Conservation (phyloP, 2,329 filamentous ascomycete genomes). For the Coniella lustricola region DNA sequence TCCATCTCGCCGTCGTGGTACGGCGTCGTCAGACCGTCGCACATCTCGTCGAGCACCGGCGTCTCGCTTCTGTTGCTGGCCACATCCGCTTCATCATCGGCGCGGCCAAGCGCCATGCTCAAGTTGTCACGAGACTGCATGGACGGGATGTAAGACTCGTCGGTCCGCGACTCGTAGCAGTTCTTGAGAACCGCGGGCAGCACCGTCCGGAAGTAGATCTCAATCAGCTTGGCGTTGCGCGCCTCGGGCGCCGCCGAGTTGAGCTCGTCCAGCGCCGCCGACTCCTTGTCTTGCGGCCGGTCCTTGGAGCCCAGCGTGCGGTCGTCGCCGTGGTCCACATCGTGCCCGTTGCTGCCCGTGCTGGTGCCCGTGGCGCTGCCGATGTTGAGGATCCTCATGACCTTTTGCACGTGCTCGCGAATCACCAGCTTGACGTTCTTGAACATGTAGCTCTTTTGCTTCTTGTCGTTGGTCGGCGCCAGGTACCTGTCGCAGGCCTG, state of each 20-base stretch:
- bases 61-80: constrained; percentile 6
- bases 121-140: constrained; percentile 5
- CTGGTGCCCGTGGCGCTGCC: constrained; percentile 18
- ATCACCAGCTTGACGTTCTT: constrained; percentile 38
- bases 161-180: constrained; percentile 25
- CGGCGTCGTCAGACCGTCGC: not conserved
- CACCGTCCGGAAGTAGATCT: constrained; percentile 43
- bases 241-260: constrained; percentile 40
- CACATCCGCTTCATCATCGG: not conserved
- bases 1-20: constrained; percentile 13
- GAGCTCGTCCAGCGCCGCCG: constrained; percentile 36
- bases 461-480: constrained; percentile 14
- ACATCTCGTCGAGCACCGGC: constrained; percentile 2
- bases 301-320: constrained; percentile 1
- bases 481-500: constrained; percentile 37
- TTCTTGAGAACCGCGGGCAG: constrained; percentile 32
- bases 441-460: constrained; percentile 18
- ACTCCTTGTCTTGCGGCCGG: constrained; percentile 1
- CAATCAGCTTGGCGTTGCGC: constrained; percentile 43
- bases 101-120: not conserved
- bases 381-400: constrained; percentile 38
- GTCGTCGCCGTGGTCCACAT: constrained; percentile 7
- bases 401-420: constrained; percentile 42
- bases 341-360: constrained; percentile 6
- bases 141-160: constrained; percentile 18